Conservation (phyloP, 768 basidiomycete genomes). For the Tephrocybe sp. region DNA sequence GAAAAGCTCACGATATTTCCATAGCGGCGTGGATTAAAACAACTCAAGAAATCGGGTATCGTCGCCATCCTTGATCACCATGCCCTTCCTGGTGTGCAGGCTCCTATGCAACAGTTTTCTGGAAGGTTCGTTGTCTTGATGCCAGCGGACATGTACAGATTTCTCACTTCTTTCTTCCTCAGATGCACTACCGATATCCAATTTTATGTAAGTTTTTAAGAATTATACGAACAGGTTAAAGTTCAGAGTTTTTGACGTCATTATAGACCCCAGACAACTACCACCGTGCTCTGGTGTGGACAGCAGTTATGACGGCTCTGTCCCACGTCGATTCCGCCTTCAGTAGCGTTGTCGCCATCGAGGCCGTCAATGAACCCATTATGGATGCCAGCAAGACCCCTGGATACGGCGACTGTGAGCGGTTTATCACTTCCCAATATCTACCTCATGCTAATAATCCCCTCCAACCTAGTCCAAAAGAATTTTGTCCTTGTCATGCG, state of each 20-base stretch:
- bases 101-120: slow-evolving; percentile 60
- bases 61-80: slow-evolving; percentile 65
- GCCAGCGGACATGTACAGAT: no score
- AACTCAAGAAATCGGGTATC: slow-evolving; percentile 62
- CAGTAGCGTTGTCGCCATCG: slow-evolving; percentile 60
- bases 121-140: slow-evolving; percentile 65
- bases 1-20: neutral
- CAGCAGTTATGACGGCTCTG: slow-evolving; percentile 75
- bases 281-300: slow-evolving; percentile 77
- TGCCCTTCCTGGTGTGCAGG: slow-evolving; percentile 68
- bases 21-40: slow-evolving; percentile 61
- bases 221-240: neutral
- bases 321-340: slow-evolving; percentile 71
- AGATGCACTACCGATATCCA: slow-evolving; percentile 68
- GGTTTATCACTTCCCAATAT: neutral
- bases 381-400: slow-evolving; percentile 70
- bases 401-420: slow-evolving; percentile 64
- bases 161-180: no score
- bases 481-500: slow-evolving; percentile 70
- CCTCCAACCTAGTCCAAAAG: slow-evolving; percentile 51
- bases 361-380: slow-evolving; percentile 78
- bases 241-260: slow-evolving; percentile 1
- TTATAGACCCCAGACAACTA: slow-evolving; percentile 67
- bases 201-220: slow-evolving; percentile 56
- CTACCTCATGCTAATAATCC: slow-evolving; percentile 1